Evolutionary conservation across 2,329 filamentous ascomycete species (phyloP).

Genomic region (Monosporascus sp.): DNA sequence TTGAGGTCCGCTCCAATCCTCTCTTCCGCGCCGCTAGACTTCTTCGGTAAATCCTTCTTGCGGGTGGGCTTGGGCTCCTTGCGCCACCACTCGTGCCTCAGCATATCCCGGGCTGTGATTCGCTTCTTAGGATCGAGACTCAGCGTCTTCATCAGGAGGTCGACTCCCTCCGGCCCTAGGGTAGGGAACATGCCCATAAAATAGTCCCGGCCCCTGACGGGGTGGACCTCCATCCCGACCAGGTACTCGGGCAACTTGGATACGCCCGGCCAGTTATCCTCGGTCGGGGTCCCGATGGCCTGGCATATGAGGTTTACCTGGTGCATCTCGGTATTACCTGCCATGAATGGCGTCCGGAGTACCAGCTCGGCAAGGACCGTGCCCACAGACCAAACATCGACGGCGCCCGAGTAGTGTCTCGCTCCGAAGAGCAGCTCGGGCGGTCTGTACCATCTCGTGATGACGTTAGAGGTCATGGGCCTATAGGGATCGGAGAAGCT

Average conservation of each 20-base stretch:
- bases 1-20: slow-evolving; percentile 81
- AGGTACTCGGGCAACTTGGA: slow-evolving; percentile 74
- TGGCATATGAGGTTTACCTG: slow-evolving; percentile 82
- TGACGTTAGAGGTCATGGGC: slow-evolving; percentile 89
- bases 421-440: slow-evolving; percentile 91
- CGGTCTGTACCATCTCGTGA: slow-evolving; percentile 94
- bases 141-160: slow-evolving; percentile 81
- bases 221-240: slow-evolving; percentile 55
- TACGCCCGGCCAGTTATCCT: slow-evolving; percentile 94
- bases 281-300: slow-evolving; percentile 82
- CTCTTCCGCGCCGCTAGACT: slow-evolving; percentile 60
- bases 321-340: slow-evolving; percentile 78
- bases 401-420: slow-evolving; percentile 80
- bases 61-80: slow-evolving; percentile 76
- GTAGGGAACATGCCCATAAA: slow-evolving; percentile 75
- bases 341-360: slow-evolving; percentile 74
- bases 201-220: slow-evolving; percentile 62
- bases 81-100: slow-evolving; percentile 83
- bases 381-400: slow-evolving; percentile 92
- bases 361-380: slow-evolving; percentile 91
- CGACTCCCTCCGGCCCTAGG: slow-evolving; percentile 76
- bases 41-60: slow-evolving; percentile 75
- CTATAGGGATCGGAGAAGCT: slow-evolving; percentile 83
- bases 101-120: slow-evolving; percentile 69
- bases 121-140: slow-evolving; percentile 81